These are phyloP conservation scores for Ophiostoma piceae DNA, from an alignment of 2,329 filamentous ascomycete species.

Conservation along the genomic window DNA sequence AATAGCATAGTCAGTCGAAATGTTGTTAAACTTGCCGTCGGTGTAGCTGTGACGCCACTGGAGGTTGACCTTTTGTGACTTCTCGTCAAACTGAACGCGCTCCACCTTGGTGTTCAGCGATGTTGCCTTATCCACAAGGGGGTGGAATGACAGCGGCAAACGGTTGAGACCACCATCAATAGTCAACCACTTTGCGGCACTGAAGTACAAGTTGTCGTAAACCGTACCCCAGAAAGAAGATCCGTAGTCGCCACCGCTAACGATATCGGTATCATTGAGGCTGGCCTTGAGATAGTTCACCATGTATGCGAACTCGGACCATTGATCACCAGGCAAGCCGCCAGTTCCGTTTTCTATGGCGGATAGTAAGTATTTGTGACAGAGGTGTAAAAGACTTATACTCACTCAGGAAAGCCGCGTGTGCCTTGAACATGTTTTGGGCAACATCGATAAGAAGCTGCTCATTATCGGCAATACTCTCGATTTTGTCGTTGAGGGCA, in stretches of 20 bases:
- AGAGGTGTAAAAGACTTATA: too few species aligned
- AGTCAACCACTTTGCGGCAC: conserved; percentile 7
- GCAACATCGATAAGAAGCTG: not conserved
- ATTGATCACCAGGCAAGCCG: conserved; percentile 6
- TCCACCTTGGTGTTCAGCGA: conserved; percentile 1
- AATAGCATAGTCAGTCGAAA: not conserved
- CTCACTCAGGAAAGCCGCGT: conserved; percentile 10
- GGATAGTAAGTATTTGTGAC: not conserved
- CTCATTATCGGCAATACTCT: not conserved
- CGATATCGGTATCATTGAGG: conserved; percentile 13
- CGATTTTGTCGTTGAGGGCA: not conserved
- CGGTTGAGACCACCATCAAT: conserved; percentile 11
- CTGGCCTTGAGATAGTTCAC: conserved; percentile 12
- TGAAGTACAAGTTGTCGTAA: conserved; percentile 6
- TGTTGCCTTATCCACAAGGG: not conserved
- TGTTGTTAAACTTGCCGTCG: not conserved
- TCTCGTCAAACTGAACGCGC: not conserved
- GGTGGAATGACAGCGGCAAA: conserved; percentile 1
- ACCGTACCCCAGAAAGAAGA: conserved; percentile 1
- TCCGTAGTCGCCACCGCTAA: not conserved
- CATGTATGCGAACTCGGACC: conserved; percentile 13
- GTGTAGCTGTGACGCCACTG: conserved; percentile 14
- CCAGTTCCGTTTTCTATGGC: not conserved
- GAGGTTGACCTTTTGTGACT: conserved; percentile 6
- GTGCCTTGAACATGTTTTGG: conserved; percentile 14